Percentiles rank a stretch among this genome's conserved stretches.
phyloP scores from a whole-genome alignment of 208 protist genomes.

The Pavlovales sp. region DNA sequence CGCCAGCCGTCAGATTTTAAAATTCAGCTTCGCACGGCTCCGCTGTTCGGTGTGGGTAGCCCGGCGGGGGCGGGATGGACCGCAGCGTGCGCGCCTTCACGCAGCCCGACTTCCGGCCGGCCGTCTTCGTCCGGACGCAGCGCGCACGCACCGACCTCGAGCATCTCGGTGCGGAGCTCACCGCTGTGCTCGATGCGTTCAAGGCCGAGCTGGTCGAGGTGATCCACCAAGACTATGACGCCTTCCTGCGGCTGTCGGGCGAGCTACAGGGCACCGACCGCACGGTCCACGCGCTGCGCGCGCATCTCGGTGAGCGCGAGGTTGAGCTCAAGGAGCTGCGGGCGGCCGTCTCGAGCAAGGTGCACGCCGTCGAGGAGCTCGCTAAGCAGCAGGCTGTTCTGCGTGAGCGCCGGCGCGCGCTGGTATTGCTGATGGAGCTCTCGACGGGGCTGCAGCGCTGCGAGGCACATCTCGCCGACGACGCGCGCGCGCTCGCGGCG shows the following conservation, averaged over 20 bases:
- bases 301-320: not conserved
- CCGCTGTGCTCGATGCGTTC: not conserved
- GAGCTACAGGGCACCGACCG: not conserved
- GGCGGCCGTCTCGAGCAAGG: not conserved
- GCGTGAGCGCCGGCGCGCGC: too few relatives aligned
- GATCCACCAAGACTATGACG: not conserved
- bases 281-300: not conserved
- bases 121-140: not conserved
- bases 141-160: not conserved
- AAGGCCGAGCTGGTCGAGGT: not conserved
- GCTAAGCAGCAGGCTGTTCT: not conserved
- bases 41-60: too few relatives aligned
- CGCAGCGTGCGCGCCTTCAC: too few relatives aligned
- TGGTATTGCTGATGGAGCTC: not conserved
- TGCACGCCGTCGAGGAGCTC: not conserved
- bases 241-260: not conserved
- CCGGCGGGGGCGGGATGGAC: too few relatives aligned
- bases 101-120: not conserved
- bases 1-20: too few relatives aligned
- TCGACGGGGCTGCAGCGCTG: not conserved
- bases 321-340: not conserved
- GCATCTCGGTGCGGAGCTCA: not conserved
- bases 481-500: too few relatives aligned
- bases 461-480: not conserved
- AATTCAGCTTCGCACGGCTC: too few relatives aligned